Percentiles rank a stretch among this genome's conserved stretches.
These are phyloP conservation scores for Astrothelium subdiscretum DNA, from an alignment of 495 filamentous ascomycete species.

Conservation along the genomic window DNA sequence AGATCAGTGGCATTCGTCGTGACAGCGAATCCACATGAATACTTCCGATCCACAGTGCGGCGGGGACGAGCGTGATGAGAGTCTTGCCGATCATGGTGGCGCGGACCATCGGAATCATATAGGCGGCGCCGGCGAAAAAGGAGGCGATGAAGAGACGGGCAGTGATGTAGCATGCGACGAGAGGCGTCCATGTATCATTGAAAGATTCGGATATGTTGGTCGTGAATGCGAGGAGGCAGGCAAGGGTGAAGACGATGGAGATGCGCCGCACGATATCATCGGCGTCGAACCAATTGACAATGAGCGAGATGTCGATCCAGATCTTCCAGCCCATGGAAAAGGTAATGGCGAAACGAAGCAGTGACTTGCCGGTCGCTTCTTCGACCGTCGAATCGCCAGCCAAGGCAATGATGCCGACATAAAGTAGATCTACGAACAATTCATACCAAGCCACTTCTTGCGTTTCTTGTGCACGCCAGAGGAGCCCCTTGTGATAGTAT, in stretches of 20 bases:
- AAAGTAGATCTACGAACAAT: slow-evolving; percentile 43
- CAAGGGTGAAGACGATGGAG: slow-evolving; percentile 41
- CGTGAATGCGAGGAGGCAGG: slow-evolving; percentile 45
- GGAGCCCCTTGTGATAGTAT: slow-evolving; percentile 49
- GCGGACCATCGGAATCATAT: slow-evolving; percentile 41
- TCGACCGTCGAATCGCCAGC: slow-evolving; percentile 46
- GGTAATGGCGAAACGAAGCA: slow-evolving; percentile 41
- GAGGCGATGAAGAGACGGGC: slow-evolving; percentile 38
- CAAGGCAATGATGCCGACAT: slow-evolving; percentile 50
- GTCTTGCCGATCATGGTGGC: slow-evolving; percentile 39
- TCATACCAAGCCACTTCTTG: slow-evolving; percentile 47
- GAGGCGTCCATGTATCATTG: slow-evolving; percentile 36
- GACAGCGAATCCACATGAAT: slow-evolving; percentile 37
- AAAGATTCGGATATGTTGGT: slow-evolving; percentile 45
- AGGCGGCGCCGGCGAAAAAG: slow-evolving; percentile 33
- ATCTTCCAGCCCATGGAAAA: slow-evolving; percentile 50
- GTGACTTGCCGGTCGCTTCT: slow-evolving; percentile 34
- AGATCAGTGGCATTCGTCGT: slow-evolving; percentile 34
- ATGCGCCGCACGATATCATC: slow-evolving; percentile 46
- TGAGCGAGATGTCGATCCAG: slow-evolving; percentile 41
- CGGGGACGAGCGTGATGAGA: slow-evolving; percentile 27
- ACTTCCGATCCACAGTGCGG: slow-evolving; percentile 41
- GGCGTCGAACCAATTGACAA: slow-evolving; percentile 46
- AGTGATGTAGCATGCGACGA: slow-evolving; percentile 45
- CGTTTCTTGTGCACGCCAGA: slow-evolving; percentile 42